Evolutionary conservation across 2,329 filamentous ascomycete species (phyloP), one percentile per base, ranked within the genome.

Genomic region (Nemania serpens): DNA sequence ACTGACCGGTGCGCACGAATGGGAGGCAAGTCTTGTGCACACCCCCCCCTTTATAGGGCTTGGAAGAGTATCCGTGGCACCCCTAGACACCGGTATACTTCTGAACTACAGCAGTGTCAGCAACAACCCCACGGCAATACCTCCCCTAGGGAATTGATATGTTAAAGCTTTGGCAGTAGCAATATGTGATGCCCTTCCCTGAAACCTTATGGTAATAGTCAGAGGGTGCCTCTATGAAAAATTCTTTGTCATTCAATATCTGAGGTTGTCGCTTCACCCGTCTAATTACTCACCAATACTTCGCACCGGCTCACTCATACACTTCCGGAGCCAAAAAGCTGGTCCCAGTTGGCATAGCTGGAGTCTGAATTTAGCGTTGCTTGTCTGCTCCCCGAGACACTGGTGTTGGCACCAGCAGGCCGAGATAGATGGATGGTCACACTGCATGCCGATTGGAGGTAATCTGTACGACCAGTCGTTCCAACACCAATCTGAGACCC

Each of bases 371-470:
- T 47, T 52, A 50, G 61, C 50, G 54, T 37, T 51, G 49, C 55
- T 56, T 43, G 22, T 33, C 47, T 36, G 25, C 41, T 53, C 52
- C 25, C 45, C 33, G 48, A 55, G 55, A 50, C 53, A 49, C 41
- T 17, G 50, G 51, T 33, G 55, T 58, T 62, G 55, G 55, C 50
- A 43, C 36, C 37, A 55, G 58, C 22, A 51, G 42, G 57, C 10
- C 47, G 42, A 61, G 50, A 51, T 34, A 55, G 54, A 63, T 59
- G 61, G 58, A 57, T 54, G 64, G 64, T 60, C 49, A 56, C 56
- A 62, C 50, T 55, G 58, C 56, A 58, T 59, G 46, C 34, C 49
- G 49, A 61, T 62, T 61, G 58, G 58, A 57, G 37, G 52, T 51
- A 54, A 29, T 37, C 34, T 39, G 58, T 58, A 55, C 55, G 55